Conservation (phyloP, 2,329 filamentous ascomycete species). For the Coniochaeta ligniaria region DNA sequence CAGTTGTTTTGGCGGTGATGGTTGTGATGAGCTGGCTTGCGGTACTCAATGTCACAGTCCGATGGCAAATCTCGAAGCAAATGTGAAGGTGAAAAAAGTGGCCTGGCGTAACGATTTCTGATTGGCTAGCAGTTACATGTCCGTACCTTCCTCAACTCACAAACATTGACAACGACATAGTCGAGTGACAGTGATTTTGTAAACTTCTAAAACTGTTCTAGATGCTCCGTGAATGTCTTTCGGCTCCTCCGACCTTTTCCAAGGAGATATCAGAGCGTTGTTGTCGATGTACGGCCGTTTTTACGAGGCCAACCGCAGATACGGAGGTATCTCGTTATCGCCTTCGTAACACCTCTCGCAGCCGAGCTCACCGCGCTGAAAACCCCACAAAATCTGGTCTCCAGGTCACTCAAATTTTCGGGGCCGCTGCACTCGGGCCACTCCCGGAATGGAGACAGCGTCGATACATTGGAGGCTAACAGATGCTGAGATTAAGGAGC, state of each 20-base stretch:
- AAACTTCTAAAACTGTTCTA: too few relatives aligned
- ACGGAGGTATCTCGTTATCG: constrained; percentile 1
- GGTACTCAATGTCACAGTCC: not conserved
- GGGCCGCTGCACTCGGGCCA: not conserved
- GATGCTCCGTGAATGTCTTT: not conserved
- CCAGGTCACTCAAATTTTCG: constrained; percentile 3
- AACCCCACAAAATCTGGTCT: constrained; percentile 1
- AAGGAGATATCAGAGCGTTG: not conserved
- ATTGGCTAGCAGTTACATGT: not conserved
- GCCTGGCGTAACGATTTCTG: not conserved
- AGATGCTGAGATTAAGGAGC: not conserved
- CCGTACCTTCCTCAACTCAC: not conserved
- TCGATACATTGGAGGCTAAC: not conserved
- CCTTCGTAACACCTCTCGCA: constrained; percentile 11
- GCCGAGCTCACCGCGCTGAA: constrained; percentile 6
- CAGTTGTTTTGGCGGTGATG: not conserved
- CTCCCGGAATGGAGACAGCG: not conserved
- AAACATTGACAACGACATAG: too few relatives aligned
- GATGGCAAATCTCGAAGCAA: not conserved
- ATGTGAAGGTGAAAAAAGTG: not conserved
- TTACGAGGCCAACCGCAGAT: not conserved
- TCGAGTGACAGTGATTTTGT: too few relatives aligned
- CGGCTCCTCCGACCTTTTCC: not conserved
- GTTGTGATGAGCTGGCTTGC: not conserved
- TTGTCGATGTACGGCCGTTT: constrained; percentile 6